Evolutionary conservation across 495 filamentous ascomycete genomes (phyloP).

Genomic region (Neurospora sp.): DNA sequence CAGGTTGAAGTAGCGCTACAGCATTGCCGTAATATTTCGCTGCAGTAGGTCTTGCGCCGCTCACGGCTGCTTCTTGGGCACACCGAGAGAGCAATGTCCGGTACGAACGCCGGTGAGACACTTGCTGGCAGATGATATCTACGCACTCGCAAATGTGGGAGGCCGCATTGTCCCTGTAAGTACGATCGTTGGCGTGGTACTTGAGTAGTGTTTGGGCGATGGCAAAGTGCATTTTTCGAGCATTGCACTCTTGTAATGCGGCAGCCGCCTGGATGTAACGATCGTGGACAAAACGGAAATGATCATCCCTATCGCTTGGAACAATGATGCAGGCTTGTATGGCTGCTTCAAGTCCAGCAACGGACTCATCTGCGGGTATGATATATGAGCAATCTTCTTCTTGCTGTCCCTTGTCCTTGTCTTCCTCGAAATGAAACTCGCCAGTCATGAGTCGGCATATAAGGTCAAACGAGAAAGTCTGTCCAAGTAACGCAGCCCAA

Average conservation of each 20-base stretch:
- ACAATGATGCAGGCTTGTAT: constrained; percentile 68
- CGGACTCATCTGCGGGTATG: constrained; percentile 42
- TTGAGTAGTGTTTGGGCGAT: constrained; percentile 71
- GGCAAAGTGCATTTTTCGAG: constrained; percentile 75
- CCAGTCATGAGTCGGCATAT: constrained; percentile 67
- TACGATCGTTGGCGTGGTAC: constrained; percentile 47
- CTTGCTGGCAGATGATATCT: constrained; percentile 56
- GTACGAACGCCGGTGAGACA: constrained; percentile 50
- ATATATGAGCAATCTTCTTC: constrained; percentile 8
- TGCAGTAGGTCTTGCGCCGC: constrained; percentile 67
- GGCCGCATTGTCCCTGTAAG: constrained; percentile 54
- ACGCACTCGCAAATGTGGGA: constrained; percentile 66
- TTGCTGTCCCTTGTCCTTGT: constrained; percentile 14
- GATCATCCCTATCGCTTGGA: constrained; percentile 66
- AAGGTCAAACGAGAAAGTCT: constrained; percentile 66
- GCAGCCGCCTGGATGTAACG: constrained; percentile 67
- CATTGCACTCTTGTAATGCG: constrained; percentile 56
- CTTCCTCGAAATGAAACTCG: constrained; percentile 48
- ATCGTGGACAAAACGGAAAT: constrained; percentile 69
- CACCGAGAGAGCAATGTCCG: constrained; percentile 65
- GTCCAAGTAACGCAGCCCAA: constrained; percentile 77
- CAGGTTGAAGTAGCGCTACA: constrained; percentile 62
- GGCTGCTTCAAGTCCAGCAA: constrained; percentile 68
- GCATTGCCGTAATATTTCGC: constrained; percentile 67
- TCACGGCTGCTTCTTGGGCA: constrained; percentile 64